Base-by-base conservation (phyloP, 495 filamentous ascomycete species). In the Schizothecium vesticola region DNA sequence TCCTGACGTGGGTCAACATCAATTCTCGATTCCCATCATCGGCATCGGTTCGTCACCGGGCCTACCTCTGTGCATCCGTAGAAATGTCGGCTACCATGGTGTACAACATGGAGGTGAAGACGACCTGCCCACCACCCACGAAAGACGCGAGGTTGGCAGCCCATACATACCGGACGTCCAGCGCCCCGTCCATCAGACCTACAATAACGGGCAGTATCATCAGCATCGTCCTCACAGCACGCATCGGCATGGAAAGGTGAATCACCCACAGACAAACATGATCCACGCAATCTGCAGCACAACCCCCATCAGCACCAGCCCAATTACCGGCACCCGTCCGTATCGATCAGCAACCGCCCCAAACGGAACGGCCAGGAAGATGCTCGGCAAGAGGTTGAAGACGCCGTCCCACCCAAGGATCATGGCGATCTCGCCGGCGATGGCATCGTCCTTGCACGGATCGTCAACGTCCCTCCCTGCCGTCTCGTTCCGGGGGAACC, bases 281-380 rank as follows among this genome's bases (percentile, higher is more conserved):
- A 36, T 4, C 43, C 43, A 57, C 12, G 3, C 24, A n/a, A 25
- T 7, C 24, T 31, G n/a, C 9, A 66, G n/a, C 21, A 43, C 33
- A 6, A 66, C 5, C 21, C 64, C 64, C 29, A 66, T 2, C 57
- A 66, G 8, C 16, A 24, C 19, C 64, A 66, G 10, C 21, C 56
- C 64, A n/a, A 66, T 7, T 3, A 60, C 57, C 28, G 31, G 19
- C 11, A 36, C 29, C 28, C 64, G 28, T 4, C 64, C 64, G 51
- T 60, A 60, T 11, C 56, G n/a, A 51, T 66, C 64, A 8, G 64
- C 64, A 7, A 66, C 16, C 23, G 57, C 64, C 23, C 64, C 64
- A 26, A 36, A 66, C 28, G 64, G 56, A 19, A 66, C 64, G 1
- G 56, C 13, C 56, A 66, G 10, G 4, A 66, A 24, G 3, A 66